A percentile compares a stretch with the other conserved stretches of the same genome.
Evolutionary conservation across 2,329 filamentous ascomycete species (phyloP).

Genomic region (Zelopaecilomyces penicillatus): DNA sequence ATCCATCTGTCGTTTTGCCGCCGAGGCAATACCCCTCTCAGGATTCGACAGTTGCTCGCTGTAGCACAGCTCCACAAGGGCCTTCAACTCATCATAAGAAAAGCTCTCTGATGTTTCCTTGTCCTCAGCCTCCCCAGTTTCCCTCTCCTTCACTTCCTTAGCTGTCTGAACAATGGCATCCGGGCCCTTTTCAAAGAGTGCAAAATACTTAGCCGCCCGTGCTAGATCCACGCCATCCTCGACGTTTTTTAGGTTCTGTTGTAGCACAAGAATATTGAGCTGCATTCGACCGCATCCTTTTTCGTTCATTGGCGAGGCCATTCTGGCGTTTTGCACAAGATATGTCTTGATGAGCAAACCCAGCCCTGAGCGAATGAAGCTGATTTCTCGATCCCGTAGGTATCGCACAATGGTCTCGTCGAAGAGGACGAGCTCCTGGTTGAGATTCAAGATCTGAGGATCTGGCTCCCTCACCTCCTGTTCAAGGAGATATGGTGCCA

Average conservation of each 20-base stretch:
- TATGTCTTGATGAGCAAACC: conserved; percentile 70
- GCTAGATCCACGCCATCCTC: conserved; percentile 60
- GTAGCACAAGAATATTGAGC: conserved; percentile 87
- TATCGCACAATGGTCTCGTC: conserved; percentile 72
- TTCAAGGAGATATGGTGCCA: conserved; percentile 55
- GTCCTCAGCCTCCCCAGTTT: conserved; percentile 22
- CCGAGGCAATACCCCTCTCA: conserved; percentile 57
- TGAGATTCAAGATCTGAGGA: conserved; percentile 71
- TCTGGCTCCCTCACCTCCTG: conserved; percentile 71
- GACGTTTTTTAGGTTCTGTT: conserved; percentile 94
- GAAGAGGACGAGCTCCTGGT: conserved; percentile 75
- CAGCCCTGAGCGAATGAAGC: conserved; percentile 70
- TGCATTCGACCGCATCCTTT: conserved; percentile 81
- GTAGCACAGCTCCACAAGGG: conserved; percentile 57
- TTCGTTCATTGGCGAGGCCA: conserved; percentile 74
- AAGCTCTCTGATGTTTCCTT: conserved; percentile 36
- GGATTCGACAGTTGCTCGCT: conserved; percentile 58
- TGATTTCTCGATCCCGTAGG: conserved; percentile 61
- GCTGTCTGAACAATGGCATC: conserved; percentile 58
- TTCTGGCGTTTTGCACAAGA: conserved; percentile 62
- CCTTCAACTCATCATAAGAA: conserved; percentile 59
- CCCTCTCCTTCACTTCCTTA: conserved; percentile 35
- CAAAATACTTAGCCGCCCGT: conserved; percentile 59
- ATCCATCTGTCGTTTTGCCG: conserved; percentile 60
- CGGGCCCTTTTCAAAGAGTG: conserved; percentile 56